Base-by-base conservation (phyloP, 305 asterid genomes). In the Withania somnifera region DNA sequence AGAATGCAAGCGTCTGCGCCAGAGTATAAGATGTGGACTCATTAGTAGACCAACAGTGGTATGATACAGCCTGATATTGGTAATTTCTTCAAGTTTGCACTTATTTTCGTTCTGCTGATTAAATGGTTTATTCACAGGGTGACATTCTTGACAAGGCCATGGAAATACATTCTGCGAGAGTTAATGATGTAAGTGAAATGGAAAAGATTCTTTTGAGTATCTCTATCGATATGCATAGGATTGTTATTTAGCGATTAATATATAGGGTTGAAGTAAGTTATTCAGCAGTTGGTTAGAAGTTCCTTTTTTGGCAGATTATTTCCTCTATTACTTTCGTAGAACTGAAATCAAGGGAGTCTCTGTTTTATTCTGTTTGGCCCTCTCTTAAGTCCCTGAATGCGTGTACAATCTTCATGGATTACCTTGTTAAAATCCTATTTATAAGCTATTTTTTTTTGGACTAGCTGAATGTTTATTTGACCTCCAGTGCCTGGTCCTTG, bases 1-100 rank as follows among this genome's bases (percentile, higher is more conserved):
- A 86, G 99, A 97, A 91, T 97, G 99, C 95, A 95, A 91, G 88
- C 97, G 99, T 54, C 93, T 97, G 76, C 97, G 99, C 66, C 98
- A 95, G 88, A 94, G 99, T 88, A 95, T 97, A 87, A 97, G 91
- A 88, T 97, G 98, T 86, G 97, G 98, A 42, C 97, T 97, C 67
- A 90, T 97, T 77, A 89, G 90, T 69, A 93, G 96, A 82, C 93
- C 91, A 89, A 97, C 92, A 81, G 99, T 97, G 99, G 99, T 95
- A 93, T 45, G 22, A 45, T 45, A 56, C 42, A 14, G 83, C 79
- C 69, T 82, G 14, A 64, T 22, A 67, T 80, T 34, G 56, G 60
- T 73, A 3, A 58, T 73, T 56, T 40, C 63, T 36, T 78, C 53
- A 30, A 71, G 61, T 76, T 26, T 77, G 71, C 83, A 51, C 69